Evolutionary conservation across 768 basidiomycete genomes (phyloP).

Genomic region (Trametes meyenii): DNA sequence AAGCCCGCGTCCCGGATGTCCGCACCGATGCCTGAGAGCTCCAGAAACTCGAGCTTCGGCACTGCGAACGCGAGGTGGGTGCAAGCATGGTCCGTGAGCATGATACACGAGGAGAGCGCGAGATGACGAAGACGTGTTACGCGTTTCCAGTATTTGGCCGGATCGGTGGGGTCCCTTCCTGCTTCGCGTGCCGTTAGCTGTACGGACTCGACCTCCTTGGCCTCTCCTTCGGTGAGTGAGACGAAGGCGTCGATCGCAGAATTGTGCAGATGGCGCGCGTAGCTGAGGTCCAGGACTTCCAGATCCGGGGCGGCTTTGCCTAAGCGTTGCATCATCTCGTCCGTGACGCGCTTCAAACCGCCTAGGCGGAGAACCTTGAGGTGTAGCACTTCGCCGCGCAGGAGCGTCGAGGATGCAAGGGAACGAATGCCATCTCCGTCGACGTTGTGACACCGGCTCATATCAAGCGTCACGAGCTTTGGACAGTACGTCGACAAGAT

Average conservation of each 20-base stretch:
- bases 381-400: constrained; percentile 50
- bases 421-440: constrained; percentile 62
- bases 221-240: constrained; percentile 47
- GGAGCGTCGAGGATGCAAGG: constrained; percentile 47
- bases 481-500: constrained; percentile 63
- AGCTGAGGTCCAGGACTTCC: constrained; percentile 82
- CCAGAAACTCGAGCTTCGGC: constrained; percentile 74
- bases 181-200: constrained; percentile 63
- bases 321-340: constrained; percentile 63
- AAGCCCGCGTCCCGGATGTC: constrained; percentile 77
- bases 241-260: constrained; percentile 76
- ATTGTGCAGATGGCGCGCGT: constrained; percentile 71
- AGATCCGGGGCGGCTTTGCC: constrained; percentile 71
- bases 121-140: constrained; percentile 75
- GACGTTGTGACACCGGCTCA: constrained; percentile 72
- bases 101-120: constrained; percentile 65
- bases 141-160: constrained; percentile 53
- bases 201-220: constrained; percentile 45
- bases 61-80: constrained; percentile 70
- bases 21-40: constrained; percentile 74
- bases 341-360: constrained; percentile 63
- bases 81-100: constrained; percentile 77
- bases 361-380: constrained; percentile 69
- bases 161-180: constrained; percentile 60
- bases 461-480: constrained; percentile 59